A percentile compares a stretch with the other conserved stretches of the same genome.
Evolutionary conservation across 2,329 filamentous ascomycete genomes (phyloP).

Genomic region (Trichocomaceae sp.): DNA sequence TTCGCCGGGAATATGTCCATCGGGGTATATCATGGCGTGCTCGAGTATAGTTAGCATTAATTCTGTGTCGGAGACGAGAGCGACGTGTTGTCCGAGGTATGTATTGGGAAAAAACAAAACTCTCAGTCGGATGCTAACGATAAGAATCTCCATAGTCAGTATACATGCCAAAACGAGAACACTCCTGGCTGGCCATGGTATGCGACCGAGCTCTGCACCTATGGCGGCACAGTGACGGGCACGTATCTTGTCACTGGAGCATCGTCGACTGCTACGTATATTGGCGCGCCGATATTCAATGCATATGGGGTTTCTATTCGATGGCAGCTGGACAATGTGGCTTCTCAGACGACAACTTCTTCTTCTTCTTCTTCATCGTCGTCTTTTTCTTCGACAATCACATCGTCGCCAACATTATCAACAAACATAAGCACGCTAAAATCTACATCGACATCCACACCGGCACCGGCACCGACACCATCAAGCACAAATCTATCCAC

Average conservation of each 20-base stretch:
- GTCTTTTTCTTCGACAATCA: no score
- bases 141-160: not conserved
- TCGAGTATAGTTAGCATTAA: constrained; percentile 4
- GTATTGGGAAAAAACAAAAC: not conserved
- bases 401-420: not conserved
- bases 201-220: constrained; percentile 8
- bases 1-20: constrained; percentile 7
- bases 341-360: not conserved
- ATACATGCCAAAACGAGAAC: constrained; percentile 1
- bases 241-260: constrained; percentile 1
- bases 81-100: constrained; percentile 10
- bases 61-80: constrained; percentile 4
- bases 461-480: no score
- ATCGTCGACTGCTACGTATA: not conserved
- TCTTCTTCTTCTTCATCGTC: not conserved
- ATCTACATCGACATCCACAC: not conserved
- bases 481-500: not conserved
- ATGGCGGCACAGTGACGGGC: not conserved
- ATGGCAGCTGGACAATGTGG: not conserved
- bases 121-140: no score
- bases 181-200: constrained; percentile 6
- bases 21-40: not conserved
- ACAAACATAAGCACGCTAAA: not conserved
- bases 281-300: constrained; percentile 3
- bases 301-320: constrained; percentile 9